Base-by-base conservation (phyloP, 176 grass and related monocot genomes). In the Aegilops sharonensis region DNA sequence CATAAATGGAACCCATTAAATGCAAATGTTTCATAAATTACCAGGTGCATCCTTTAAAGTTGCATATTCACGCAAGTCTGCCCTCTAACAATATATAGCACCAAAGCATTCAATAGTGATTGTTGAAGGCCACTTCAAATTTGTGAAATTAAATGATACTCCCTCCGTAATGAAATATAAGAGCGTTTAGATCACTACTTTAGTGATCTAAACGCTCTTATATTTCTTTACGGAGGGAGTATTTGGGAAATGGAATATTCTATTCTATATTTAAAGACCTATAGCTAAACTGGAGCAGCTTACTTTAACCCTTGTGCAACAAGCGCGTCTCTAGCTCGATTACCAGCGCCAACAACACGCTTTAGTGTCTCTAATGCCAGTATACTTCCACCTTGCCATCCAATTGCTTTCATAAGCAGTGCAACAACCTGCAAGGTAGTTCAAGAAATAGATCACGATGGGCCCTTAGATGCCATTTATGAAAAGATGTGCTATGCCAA, bases 371-470 rank as follows among this genome's bases (percentile, higher is more conserved):
- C 97, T 87, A 99, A 87, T 36, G 97, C 97, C 35, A 99, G 85
- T 90, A 96, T 96, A 88, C 94, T 90, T 63, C 97, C 94, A 72
- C 94, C 92, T 96, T 99, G 97, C 97, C 97, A 99, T 77, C 97
- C 94, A 86, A 99, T 99, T 47, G 97, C 92, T 94, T 99, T 99
- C 97, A 99, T 96, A 48, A 99, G 94, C 73, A 99, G 90, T 56
- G 97, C 92, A 68, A 99, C 97, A 78, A 99, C 92, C 97, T 99
- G 79, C 72, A 98, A 69, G 18, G 62, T 23, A 82, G 73, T 72
- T 80, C 39, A 78, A 84, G 76, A 62, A 87, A 82, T 83, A 81
- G 8, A 78, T 81, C 61, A 72, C 20, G 40, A 45, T 56, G 30
- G 23, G 39, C 13, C 14, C 35, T 78, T 62, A 83, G 45, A 73